Base-by-base conservation (phyloP, 345 rosid species). In the Acer negundo region DNA sequence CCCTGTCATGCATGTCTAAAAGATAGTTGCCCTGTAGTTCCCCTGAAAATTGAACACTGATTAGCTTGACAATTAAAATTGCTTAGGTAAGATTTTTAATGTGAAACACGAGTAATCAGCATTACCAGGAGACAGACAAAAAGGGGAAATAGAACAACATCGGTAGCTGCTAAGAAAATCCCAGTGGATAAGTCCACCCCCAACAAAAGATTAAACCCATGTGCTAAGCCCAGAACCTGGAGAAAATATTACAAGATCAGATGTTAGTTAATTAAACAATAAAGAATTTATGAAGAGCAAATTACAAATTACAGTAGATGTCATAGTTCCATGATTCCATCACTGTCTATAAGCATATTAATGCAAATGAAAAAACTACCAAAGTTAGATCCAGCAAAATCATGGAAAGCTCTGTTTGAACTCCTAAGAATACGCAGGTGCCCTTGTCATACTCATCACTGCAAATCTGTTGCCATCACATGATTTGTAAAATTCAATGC, bases 151-250 rank as follows among this genome's bases (percentile, higher is more conserved):
- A 97, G 79, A 82, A 89, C 84, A 67, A 93, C 99, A 82, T 94
- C 98, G 35, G 89, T 80, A 69, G 96, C 90, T 69, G 99, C 96
- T 79, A 97, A 84, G 89, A 97, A 88, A 67, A 97, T 86, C 46
- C 94, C 85, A 12, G 97, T 88, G 46, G 94, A 87, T 84, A 97
- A 83, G 77, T 93, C 98, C 86, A 93, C 79, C 78, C 98, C 97
- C 16, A 90, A 71, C 70, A 94, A 90, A 86, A 94, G 91, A 89
- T 91, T 94, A 84, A 97, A 90, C 8, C 91, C 97, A 83, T 94
- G 96, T 4, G 97, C 98, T 72, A 94, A 87, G 67, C 99, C 99
- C 75, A 97, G 83, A 86, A 97, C 86, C 99, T 97, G 81, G 84
- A 69, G 62, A 67, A 82, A 83, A 40, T 68, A 80, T 24, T 62